Evolutionary conservation across 23 red algal species (phyloP).

Genomic region (Gracilaria gracilis): DNA sequence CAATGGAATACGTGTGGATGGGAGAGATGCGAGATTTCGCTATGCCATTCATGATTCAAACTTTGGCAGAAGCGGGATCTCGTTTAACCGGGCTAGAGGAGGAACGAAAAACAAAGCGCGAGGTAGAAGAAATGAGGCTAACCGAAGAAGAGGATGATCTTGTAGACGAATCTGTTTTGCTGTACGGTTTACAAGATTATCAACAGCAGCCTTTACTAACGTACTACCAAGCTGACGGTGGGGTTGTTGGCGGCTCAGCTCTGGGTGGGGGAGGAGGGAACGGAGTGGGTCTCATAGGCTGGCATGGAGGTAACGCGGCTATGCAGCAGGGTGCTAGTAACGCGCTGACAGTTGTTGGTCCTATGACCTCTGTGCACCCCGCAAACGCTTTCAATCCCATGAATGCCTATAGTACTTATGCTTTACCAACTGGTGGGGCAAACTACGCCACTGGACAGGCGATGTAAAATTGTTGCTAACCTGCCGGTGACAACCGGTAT

Average conservation of each 20-base stretch:
- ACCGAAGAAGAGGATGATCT: conserved; percentile 72
- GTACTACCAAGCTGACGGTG: conserved; percentile 86
- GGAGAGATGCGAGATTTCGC: conserved; percentile 73
- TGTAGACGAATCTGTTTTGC: conserved; percentile 85
- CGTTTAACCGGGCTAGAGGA: conserved; percentile 77
- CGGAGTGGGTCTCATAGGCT: conserved; percentile 39
- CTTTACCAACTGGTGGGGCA: conserved; percentile 12
- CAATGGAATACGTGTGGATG: conserved; percentile 89
- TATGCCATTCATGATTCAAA: conserved; percentile 95
- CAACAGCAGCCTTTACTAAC: conserved; percentile 80
- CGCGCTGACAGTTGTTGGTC: not conserved
- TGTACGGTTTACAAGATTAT: conserved; percentile 81
- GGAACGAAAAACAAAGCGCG: conserved; percentile 64
- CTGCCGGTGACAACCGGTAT: conserved; percentile 1
- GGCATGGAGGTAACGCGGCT: conserved; percentile 38
- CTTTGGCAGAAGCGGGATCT: conserved; percentile 74
- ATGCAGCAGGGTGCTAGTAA: not conserved
- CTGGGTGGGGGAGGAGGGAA: conserved; percentile 42
- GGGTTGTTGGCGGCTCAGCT: conserved; percentile 65
- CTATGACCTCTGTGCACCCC: conserved; percentile 13
- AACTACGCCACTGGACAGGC: not conserved
- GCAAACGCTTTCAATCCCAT: conserved; percentile 23
- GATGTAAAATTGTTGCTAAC: conserved; percentile 32
- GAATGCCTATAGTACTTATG: conserved; percentile 31
- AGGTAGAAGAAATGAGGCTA: conserved; percentile 51